Conservation (phyloP, 441 rosid genomes). For the Francoa sonchifolia region DNA sequence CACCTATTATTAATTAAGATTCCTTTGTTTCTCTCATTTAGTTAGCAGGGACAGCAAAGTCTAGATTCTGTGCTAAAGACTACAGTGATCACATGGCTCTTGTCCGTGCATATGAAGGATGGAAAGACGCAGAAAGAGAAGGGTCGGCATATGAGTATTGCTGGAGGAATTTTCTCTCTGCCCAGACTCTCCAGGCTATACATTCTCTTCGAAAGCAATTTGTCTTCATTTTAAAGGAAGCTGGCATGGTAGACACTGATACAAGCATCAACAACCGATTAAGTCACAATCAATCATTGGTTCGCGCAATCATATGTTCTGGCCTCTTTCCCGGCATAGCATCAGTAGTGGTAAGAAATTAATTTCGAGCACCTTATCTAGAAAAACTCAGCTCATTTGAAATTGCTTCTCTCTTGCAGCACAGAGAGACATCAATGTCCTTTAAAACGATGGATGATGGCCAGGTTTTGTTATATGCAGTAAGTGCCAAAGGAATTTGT, state of each 20-base stretch:
- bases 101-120: constrained; percentile 98
- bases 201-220: constrained; percentile 93
- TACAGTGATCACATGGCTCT: constrained; percentile 99
- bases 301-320: constrained; percentile 91
- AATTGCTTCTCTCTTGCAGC: constrained; percentile 33
- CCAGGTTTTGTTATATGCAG: constrained; percentile 77
- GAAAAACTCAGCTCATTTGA: constrained; percentile 7
- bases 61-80: constrained; percentile 94
- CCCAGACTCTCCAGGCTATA: constrained; percentile 94
- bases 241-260: constrained; percentile 62
- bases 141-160: constrained; percentile 95
- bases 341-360: constrained; percentile 68
- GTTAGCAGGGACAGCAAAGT: constrained; percentile 94
- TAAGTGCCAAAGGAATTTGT: constrained; percentile 26
- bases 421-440: constrained; percentile 88
- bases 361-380: constrained; percentile 6
- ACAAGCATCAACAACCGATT: constrained; percentile 54
- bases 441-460: constrained; percentile 99
- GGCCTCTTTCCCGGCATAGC: constrained; percentile 97
- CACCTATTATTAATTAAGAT: neutral
- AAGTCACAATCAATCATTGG: constrained; percentile 85
- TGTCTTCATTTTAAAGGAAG: constrained; percentile 75
- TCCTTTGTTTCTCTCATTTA: constrained; percentile 20
- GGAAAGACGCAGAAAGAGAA: constrained; percentile 97
- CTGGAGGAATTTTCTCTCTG: constrained; percentile 96